phyloP scores from a whole-genome alignment of 108 stramenopile species.

The Cyclotella sp. region DNA sequence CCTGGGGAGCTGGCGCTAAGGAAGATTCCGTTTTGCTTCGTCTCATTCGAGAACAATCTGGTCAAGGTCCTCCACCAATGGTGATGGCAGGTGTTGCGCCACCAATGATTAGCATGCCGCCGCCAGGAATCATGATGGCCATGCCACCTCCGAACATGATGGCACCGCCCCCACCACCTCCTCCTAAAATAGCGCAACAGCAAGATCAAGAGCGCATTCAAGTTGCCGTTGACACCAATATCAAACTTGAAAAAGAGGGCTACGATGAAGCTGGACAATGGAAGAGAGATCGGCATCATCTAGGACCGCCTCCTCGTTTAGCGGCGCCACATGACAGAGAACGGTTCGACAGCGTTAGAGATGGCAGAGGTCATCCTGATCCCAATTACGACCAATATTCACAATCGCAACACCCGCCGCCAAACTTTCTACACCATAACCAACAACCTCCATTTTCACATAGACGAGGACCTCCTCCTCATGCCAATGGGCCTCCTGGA shows the following conservation, averaged over 20 bases:
- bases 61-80: conserved; percentile 28
- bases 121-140: conserved; percentile 24
- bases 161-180: conserved; percentile 14
- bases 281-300: conserved; percentile 8
- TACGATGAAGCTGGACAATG: not conserved
- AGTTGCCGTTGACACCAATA: not conserved
- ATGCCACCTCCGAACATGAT: conserved; percentile 15
- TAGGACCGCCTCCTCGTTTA: conserved; percentile 6
- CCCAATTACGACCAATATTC: conserved; percentile 7
- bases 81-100: conserved; percentile 16
- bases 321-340: not conserved
- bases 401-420: conserved; percentile 6
- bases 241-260: not conserved
- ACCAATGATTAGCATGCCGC: conserved; percentile 19
- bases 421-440: conserved; percentile 13
- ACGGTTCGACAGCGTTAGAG: not conserved
- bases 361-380: conserved; percentile 9
- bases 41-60: conserved; percentile 78
- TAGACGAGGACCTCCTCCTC: conserved; percentile 15
- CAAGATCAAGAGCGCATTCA: not conserved
- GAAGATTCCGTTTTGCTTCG: conserved; percentile 72
- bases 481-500: conserved; percentile 5
- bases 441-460: conserved; percentile 15
- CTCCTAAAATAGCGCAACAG: conserved; percentile 16
- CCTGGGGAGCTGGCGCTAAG: conserved; percentile 87